phyloP scores from a whole-genome alignment of 208 protist genomes.

The Crithidia fasciculata region DNA sequence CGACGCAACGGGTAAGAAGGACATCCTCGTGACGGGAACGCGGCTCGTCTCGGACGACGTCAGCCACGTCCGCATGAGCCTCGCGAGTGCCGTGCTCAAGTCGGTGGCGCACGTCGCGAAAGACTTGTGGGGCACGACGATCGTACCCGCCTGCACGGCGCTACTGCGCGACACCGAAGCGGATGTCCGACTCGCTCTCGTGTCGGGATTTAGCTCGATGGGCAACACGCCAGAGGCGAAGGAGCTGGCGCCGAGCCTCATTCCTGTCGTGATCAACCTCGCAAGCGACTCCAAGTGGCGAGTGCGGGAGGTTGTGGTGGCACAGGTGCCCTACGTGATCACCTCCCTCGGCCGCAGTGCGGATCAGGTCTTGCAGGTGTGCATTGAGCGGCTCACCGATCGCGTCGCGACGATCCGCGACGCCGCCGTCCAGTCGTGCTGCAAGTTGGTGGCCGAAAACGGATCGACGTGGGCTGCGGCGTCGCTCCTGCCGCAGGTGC shows the following conservation, averaged over 20 bases:
- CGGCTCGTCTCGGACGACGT: slow-evolving; percentile 74
- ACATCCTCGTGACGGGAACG: slow-evolving; percentile 77
- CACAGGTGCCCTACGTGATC: slow-evolving; percentile 86
- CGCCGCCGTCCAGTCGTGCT: slow-evolving; percentile 83
- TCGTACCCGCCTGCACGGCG: slow-evolving; percentile 81
- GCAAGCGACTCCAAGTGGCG: slow-evolving; percentile 88
- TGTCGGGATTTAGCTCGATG: slow-evolving; percentile 88
- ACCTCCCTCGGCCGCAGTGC: slow-evolving; percentile 68
- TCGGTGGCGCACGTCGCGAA: slow-evolving; percentile 75
- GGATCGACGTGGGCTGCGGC: slow-evolving; percentile 61
- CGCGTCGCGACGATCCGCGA: slow-evolving; percentile 88
- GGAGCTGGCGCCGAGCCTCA: slow-evolving; percentile 83
- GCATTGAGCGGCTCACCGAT: slow-evolving; percentile 76
- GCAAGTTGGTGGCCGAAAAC: slow-evolving; percentile 73
- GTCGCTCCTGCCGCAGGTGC: slow-evolving; percentile 76
- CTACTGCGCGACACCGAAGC: slow-evolving; percentile 82
- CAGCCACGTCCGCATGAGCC: slow-evolving; percentile 82
- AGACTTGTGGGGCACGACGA: slow-evolving; percentile 74
- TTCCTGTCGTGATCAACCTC: slow-evolving; percentile 83
- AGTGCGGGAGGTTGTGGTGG: slow-evolving; percentile 84
- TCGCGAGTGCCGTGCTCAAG: slow-evolving; percentile 85
- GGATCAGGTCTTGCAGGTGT: slow-evolving; percentile 84
- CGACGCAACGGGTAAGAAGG: slow-evolving; percentile 62
- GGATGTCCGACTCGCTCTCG: slow-evolving; percentile 84
- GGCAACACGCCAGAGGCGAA: slow-evolving; percentile 83